Percentiles rank a stretch among this genome's conserved stretches.
phyloP scores from a whole-genome alignment of 495 filamentous ascomycete genomes.

The Amorphotheca resinae region DNA sequence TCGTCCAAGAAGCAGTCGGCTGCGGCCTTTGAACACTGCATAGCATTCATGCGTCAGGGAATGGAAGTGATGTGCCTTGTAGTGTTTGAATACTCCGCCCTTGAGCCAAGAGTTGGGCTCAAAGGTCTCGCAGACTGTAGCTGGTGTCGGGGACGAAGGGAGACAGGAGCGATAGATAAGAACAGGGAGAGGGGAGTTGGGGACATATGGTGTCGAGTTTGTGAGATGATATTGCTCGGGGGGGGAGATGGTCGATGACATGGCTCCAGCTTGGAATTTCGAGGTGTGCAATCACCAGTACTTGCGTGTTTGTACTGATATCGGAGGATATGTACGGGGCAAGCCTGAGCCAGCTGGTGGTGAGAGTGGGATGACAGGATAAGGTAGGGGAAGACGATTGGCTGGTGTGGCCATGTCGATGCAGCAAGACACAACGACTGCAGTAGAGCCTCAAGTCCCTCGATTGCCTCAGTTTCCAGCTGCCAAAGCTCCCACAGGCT shows the following conservation, averaged over 20 bases:
- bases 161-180: slow-evolving; percentile 29
- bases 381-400: slow-evolving; percentile 2
- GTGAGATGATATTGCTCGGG: slow-evolving; percentile 9
- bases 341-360: no score
- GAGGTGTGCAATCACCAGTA: no score
- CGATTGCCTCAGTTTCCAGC: not conserved
- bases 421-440: not conserved
- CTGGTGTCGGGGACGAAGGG: slow-evolving; percentile 14
- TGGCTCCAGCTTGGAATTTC: no score
- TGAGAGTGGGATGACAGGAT: not conserved
- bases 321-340: no score
- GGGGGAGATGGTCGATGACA: slow-evolving; percentile 1
- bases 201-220: slow-evolving; percentile 24
- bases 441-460: not conserved
- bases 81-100: slow-evolving; percentile 28
- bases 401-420: slow-evolving; percentile 5
- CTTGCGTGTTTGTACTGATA: no score
- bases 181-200: slow-evolving; percentile 28
- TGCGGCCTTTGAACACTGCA: slow-evolving; percentile 26
- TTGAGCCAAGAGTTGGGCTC: slow-evolving; percentile 28
- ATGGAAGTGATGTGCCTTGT: slow-evolving; percentile 26
- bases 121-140: slow-evolving; percentile 18
- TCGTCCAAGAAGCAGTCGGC: slow-evolving; percentile 23
- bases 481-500: slow-evolving; percentile 50
- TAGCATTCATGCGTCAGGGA: slow-evolving; percentile 30